Conservation (phyloP, 306 rosid species). For the Adenanthera pavonina region DNA sequence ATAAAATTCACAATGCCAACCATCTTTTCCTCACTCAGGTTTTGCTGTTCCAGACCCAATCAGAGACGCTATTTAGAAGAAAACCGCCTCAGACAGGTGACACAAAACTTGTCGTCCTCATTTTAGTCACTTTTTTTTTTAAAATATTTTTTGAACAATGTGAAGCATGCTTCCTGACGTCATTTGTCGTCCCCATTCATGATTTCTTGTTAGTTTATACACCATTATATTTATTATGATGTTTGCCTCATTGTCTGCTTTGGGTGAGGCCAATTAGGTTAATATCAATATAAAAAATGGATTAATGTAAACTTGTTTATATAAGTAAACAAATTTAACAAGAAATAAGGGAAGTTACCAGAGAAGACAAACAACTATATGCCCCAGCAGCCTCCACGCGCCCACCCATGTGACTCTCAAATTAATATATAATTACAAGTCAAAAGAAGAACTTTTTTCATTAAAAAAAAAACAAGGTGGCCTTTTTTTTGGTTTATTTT, state of each 20-base stretch:
- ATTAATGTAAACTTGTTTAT: neutral
- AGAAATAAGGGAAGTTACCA: neutral
- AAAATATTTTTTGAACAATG: neutral
- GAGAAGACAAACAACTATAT: neutral
- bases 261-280: neutral
- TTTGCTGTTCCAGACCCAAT: neutral
- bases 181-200: neutral
- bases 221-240: neutral
- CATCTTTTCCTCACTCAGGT: neutral
- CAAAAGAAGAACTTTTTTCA: neutral
- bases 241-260: neutral
- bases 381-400: neutral
- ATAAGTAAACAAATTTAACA: neutral
- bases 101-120: neutral
- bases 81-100: neutral
- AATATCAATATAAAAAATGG: neutral
- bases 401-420: neutral
- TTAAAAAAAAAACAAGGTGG: too few species aligned
- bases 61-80: neutral
- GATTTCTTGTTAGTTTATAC: neutral
- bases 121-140: neutral
- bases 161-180: neutral
- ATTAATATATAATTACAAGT: neutral
- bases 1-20: neutral
- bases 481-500: neutral